Evolutionary conservation across 1,284 basidiomycete species (phyloP).

Genomic region (Cerrena zonata): DNA sequence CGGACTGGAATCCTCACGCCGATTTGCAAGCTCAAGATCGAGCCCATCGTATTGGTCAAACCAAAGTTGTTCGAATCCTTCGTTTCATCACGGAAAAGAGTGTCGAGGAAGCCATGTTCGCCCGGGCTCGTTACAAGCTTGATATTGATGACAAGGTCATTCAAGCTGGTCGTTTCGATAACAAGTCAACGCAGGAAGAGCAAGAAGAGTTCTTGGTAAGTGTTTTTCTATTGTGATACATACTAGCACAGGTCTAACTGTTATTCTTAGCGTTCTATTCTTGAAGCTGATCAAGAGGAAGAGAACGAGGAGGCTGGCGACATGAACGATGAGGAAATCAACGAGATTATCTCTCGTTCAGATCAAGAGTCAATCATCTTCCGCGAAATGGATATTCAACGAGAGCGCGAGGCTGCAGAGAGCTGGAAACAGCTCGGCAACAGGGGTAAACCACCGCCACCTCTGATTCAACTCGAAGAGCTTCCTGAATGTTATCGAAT

Average conservation of each 20-base stretch:
- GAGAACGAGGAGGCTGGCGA: slow-evolving; percentile 91
- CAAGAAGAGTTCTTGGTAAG: slow-evolving; percentile 89
- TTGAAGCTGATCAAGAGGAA: slow-evolving; percentile 88
- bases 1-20: slow-evolving; percentile 85
- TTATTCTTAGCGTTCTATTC: slow-evolving; percentile 60
- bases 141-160: slow-evolving; percentile 99
- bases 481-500: slow-evolving; percentile 88
- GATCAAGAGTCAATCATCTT: slow-evolving; percentile 81
- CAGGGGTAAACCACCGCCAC: slow-evolving; percentile 72
- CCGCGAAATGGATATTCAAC: slow-evolving; percentile 79
- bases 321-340: slow-evolving; percentile 96
- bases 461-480: slow-evolving; percentile 84
- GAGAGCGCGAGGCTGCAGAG: slow-evolving; percentile 66
- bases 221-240: slow-evolving; percentile 10
- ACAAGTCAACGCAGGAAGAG: slow-evolving; percentile 96
- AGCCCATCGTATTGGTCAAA: slow-evolving; percentile 99
- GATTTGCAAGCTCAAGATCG: slow-evolving; percentile 99
- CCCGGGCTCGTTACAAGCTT: slow-evolving; percentile 91
- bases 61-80: slow-evolving; percentile 93
- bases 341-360: slow-evolving; percentile 84
- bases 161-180: slow-evolving; percentile 98
- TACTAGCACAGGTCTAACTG: no score
- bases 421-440: slow-evolving; percentile 74
- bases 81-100: slow-evolving; percentile 97
- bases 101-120: slow-evolving; percentile 96